Conservation (phyloP, 1,284 basidiomycete genomes). For the Dichomitus squalens region DNA sequence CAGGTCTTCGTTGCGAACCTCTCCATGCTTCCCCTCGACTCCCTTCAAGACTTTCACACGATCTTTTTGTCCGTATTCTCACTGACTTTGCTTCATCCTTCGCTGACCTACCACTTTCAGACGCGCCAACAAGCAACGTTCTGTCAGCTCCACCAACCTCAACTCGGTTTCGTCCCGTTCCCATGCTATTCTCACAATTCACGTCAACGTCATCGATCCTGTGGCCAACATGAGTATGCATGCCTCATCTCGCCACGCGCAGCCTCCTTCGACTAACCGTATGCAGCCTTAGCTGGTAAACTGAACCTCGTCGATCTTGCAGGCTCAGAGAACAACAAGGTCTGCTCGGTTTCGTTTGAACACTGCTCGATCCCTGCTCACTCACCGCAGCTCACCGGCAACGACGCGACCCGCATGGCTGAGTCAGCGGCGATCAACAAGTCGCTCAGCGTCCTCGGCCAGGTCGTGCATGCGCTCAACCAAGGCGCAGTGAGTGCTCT, state of each 20-base stretch:
- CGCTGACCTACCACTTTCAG: constrained; percentile 33
- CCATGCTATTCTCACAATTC: constrained; percentile 79
- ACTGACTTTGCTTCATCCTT: not conserved
- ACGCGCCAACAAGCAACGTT: constrained; percentile 69
- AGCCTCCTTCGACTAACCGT: not conserved
- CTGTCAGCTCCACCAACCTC: constrained; percentile 81
- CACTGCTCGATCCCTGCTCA: not conserved
- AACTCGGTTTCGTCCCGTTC: constrained; percentile 82
- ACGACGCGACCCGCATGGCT: constrained; percentile 77
- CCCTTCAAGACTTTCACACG: constrained; percentile 60
- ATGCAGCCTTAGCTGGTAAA: constrained; percentile 63
- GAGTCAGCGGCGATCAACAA: constrained; percentile 87
- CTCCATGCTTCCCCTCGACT: constrained; percentile 50
- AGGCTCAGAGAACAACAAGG: constrained; percentile 88
- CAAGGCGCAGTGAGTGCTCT: constrained; percentile 58
- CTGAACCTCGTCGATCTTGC: constrained; percentile 86
- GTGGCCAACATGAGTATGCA: constrained; percentile 52
- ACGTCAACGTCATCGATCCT: constrained; percentile 55
- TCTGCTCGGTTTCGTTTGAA: constrained; percentile 23
- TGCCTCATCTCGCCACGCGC: not conserved
- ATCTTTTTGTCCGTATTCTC: constrained; percentile 61
- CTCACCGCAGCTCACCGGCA: constrained; percentile 69
- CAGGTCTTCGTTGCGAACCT: constrained; percentile 82
- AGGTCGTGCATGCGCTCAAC: constrained; percentile 84
- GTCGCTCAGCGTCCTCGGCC: constrained; percentile 78